phyloP scores from a whole-genome alignment of 1,284 basidiomycete species.

The Puccinia novopanici region DNA sequence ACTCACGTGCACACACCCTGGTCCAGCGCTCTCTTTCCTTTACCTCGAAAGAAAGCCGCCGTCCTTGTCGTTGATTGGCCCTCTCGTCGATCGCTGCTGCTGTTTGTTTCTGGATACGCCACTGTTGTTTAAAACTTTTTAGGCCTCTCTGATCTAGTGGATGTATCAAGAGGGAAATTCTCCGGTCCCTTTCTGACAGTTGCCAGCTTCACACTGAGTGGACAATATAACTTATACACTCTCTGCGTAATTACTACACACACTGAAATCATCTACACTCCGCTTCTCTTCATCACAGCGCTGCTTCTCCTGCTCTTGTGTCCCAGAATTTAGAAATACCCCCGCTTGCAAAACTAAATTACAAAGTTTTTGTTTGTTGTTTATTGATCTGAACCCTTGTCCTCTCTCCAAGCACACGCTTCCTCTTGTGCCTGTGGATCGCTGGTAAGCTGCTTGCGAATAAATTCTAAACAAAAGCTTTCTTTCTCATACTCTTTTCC shows the following conservation, averaged over 20 bases:
- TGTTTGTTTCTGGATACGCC: not conserved
- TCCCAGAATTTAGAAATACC: no score
- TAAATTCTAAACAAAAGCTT: not conserved
- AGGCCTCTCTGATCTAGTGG: not conserved
- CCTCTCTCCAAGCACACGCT: not conserved
- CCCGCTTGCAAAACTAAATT: no score
- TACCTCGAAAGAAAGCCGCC: no score
- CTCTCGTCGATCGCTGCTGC: conserved; percentile 13
- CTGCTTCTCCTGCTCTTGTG: no score
- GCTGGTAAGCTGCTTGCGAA: not conserved
- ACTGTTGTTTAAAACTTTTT: not conserved
- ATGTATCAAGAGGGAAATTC: not conserved
- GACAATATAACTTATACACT: not conserved
- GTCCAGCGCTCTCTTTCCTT: not conserved
- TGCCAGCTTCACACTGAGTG: not conserved
- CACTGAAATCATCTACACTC: not conserved
- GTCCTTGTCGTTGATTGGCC: not conserved
- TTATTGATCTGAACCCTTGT: not conserved
- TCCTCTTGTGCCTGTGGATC: no score
- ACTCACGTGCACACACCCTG: conserved; percentile 7
- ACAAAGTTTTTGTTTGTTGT: no score
- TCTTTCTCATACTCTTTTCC: not conserved
- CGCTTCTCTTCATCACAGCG: not conserved
- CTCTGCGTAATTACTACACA: no score
- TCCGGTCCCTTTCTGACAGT: not conserved